Evolutionary conservation across 176 grass and related monocot genomes (phyloP), one percentile per base, ranked within the genome.

Genomic region (Areca catechu): DNA sequence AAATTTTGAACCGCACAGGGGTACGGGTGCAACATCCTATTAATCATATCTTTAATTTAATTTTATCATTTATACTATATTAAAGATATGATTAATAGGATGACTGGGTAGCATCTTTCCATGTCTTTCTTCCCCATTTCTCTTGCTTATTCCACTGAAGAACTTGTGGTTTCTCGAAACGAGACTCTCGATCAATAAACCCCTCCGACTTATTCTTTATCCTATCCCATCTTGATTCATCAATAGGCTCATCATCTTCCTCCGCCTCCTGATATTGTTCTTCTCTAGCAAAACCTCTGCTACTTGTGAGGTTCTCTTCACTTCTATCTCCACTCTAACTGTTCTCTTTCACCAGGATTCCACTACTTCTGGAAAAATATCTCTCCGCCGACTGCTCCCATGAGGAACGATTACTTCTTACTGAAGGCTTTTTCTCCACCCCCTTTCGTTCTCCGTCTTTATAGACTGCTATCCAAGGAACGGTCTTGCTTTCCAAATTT

Each of bases 71-170:
- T n/a, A n/a, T n/a, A n/a, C n/a, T n/a, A n/a, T n/a, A n/a, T n/a
- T n/a, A n/a, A n/a, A n/a, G n/a, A n/a, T n/a, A n/a, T n/a, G n/a
- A n/a, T n/a, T n/a, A n/a, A n/a, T n/a, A n/a, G n/a, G 72, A 80
- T 1, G 83, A 91, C 60, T 88, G 80, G 18, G 54, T 82, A 14
- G 56, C 75, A n/a, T 91, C 87, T 68, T 91, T 97, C 72, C 71
- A 74, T 0, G 72, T 75, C 50, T 88, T 97, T 75, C 70, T 91
- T 52, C 80, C 86, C 87, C 83, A 83, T 61, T 80, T 74, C 58
- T 97, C 86, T 62, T 88, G 83, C 62, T 65, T 97, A 48, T 73
- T 77, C 92, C 92, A 88, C 58, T 81, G 83, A 49, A 55, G 77
- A 49, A 80, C 66, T 63, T 80, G 69, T 0, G 51, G 73, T 72